A percentile compares a stretch with the other conserved stretches of the same genome.
These are phyloP conservation scores for Evernia prunastri DNA, from an alignment of 495 filamentous ascomycete species.

Conservation along the genomic window DNA sequence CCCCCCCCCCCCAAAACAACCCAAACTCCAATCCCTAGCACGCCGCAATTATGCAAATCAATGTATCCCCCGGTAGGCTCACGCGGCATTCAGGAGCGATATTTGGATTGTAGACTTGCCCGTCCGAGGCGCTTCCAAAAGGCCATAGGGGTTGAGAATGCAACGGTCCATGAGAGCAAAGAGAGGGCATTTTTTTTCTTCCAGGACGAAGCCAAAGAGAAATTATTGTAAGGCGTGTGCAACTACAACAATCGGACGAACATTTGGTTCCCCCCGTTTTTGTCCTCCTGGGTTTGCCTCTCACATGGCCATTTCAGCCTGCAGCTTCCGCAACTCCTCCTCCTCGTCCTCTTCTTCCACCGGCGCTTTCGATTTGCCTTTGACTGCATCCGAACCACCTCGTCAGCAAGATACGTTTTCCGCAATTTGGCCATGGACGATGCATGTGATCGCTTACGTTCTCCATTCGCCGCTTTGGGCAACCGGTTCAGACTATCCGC, in stretches of 20 bases:
- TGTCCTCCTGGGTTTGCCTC: too few species aligned
- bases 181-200: not conserved
- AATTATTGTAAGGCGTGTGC: not conserved
- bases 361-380: conserved; percentile 55
- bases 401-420: not conserved
- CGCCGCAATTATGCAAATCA: conserved; percentile 14
- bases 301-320: conserved; percentile 97
- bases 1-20: too few species aligned
- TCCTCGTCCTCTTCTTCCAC: conserved; percentile 90
- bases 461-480: conserved; percentile 63
- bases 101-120: too few species aligned
- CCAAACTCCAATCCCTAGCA: conserved; percentile 5
- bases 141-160: too few species aligned
- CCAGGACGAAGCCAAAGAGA: not conserved
- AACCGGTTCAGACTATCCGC: conserved; percentile 62
- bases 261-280: too few species aligned
- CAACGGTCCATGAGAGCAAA: not conserved
- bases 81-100: not conserved
- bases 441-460: conserved; percentile 55
- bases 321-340: conserved; percentile 85
- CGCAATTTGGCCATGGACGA: not conserved
- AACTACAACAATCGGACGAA: not conserved
- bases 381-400: conserved; percentile 25
- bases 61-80: not conserved
- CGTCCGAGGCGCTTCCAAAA: too few species aligned